Conservation (phyloP, 2,329 filamentous ascomycete species). For the Colletotrichum lindemuthianum region DNA sequence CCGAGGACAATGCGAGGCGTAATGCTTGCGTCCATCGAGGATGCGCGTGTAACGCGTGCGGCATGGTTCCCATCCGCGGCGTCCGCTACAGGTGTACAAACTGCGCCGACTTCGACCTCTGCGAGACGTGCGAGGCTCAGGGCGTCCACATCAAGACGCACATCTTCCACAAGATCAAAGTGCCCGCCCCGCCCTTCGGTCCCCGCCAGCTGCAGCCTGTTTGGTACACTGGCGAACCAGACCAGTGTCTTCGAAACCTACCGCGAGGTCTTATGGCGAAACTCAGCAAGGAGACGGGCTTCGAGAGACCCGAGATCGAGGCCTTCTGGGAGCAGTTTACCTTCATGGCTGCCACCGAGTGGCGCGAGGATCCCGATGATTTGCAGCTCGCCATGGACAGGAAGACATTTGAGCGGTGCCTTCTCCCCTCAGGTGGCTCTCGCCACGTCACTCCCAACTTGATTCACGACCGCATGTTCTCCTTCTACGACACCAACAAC, state of each 20-base stretch:
- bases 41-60: slow-evolving; percentile 91
- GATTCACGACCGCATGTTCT: slow-evolving; percentile 95
- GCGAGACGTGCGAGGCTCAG: slow-evolving; percentile 88
- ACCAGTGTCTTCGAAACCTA: slow-evolving; percentile 74
- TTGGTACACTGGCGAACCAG: slow-evolving; percentile 90
- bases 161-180: slow-evolving; percentile 94
- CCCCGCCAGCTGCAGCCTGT: slow-evolving; percentile 82
- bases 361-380: slow-evolving; percentile 81
- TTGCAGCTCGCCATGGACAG: slow-evolving; percentile 88
- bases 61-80: slow-evolving; percentile 87
- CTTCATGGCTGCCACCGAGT: slow-evolving; percentile 88
- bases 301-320: slow-evolving; percentile 89
- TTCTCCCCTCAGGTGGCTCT: slow-evolving; percentile 85
- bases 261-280: slow-evolving; percentile 73
- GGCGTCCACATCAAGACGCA: slow-evolving; percentile 87
- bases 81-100: slow-evolving; percentile 95
- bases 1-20: slow-evolving; percentile 87
- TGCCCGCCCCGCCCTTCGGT: slow-evolving; percentile 87
- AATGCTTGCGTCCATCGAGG: slow-evolving; percentile 93
- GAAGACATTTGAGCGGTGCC: slow-evolving; percentile 89
- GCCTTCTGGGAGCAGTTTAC: slow-evolving; percentile 98
- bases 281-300: slow-evolving; percentile 76
- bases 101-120: slow-evolving; percentile 95
- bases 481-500: slow-evolving; percentile 92
- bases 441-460: slow-evolving; percentile 84